Percentiles rank a stretch among this genome's conserved stretches.
Conservation (phyloP, 768 basidiomycete species). For the Rhizopogon roseolus region DNA sequence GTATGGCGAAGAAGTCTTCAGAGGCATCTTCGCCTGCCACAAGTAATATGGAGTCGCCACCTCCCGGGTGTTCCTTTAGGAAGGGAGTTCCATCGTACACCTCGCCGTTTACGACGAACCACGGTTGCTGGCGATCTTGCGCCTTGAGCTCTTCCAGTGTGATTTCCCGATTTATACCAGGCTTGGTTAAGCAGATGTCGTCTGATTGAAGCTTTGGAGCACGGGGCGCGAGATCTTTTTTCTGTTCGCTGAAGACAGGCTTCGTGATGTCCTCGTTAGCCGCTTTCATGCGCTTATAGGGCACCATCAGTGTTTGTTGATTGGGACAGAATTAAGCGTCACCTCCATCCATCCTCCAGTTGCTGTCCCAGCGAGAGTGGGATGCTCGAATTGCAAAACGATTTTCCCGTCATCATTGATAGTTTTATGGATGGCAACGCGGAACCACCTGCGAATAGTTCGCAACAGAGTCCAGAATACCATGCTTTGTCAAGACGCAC, state of each 20-base stretch:
- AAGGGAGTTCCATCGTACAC: slow-evolving; percentile 51
- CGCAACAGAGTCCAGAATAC: not conserved
- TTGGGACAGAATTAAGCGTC: not conserved
- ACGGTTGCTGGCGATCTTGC: slow-evolving; percentile 32
- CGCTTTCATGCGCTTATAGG: slow-evolving; percentile 37
- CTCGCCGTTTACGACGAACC: slow-evolving; percentile 53
- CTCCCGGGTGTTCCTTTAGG: slow-evolving; percentile 55
- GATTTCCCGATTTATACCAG: slow-evolving; percentile 40
- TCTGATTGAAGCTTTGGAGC: not conserved
- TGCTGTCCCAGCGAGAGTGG: slow-evolving; percentile 43
- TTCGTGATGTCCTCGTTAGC: slow-evolving; percentile 37
- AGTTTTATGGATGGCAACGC: slow-evolving; percentile 41
- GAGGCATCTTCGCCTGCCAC: slow-evolving; percentile 57
- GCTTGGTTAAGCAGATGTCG: slow-evolving; percentile 40
- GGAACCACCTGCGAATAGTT: slow-evolving; percentile 43
- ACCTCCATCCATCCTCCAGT: slow-evolving; percentile 61
- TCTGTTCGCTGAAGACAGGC: slow-evolving; percentile 31
- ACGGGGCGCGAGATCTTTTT: not conserved
- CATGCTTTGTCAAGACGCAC: slow-evolving; percentile 8
- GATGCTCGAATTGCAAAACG: slow-evolving; percentile 50
- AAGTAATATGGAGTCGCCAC: slow-evolving; percentile 47
- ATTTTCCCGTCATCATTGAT: slow-evolving; percentile 18
- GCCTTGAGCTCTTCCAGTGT: slow-evolving; percentile 37
- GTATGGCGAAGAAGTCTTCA: slow-evolving; percentile 63
- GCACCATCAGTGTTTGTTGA: not conserved